Evolutionary conservation across 805 yeast species (phyloP).

Genomic region (Groenewaldozyma salmanticensis): DNA sequence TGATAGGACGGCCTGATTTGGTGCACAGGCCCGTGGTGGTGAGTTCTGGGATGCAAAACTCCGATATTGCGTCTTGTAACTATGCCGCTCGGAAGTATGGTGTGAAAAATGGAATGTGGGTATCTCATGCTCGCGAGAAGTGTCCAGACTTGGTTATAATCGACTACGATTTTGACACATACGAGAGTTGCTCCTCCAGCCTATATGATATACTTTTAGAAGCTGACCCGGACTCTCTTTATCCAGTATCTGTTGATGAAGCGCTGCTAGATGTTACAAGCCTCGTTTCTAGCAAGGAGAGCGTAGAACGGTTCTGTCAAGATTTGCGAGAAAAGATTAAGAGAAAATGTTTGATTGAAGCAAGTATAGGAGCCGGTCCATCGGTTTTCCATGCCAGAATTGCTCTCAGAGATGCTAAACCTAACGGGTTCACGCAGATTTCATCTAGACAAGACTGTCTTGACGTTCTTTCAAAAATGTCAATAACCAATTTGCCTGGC

Average conservation of each 20-base stretch:
- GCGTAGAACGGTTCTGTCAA: slow-evolving; percentile 22
- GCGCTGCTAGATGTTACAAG: slow-evolving; percentile 63
- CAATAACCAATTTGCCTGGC: slow-evolving; percentile 36
- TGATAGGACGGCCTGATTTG: slow-evolving; percentile 44
- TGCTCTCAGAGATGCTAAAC: slow-evolving; percentile 68
- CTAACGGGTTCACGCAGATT: slow-evolving; percentile 50
- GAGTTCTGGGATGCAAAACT: slow-evolving; percentile 35
- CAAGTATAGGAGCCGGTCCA: slow-evolving; percentile 69
- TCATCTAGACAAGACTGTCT: slow-evolving; percentile 20
- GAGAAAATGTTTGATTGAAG: slow-evolving; percentile 46
- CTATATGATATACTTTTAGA: slow-evolving; percentile 53
- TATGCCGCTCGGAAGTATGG: slow-evolving; percentile 77
- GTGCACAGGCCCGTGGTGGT: slow-evolving; percentile 57
- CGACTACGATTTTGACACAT: slow-evolving; percentile 65
- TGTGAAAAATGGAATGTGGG: slow-evolving; percentile 86
- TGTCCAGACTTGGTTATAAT: slow-evolving; percentile 62
- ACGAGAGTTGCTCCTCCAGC: slow-evolving; percentile 52
- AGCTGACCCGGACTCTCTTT: slow-evolving; percentile 35
- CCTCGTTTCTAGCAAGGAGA: slow-evolving; percentile 14
- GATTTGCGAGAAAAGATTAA: slow-evolving; percentile 35
- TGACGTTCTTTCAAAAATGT: slow-evolving; percentile 11
- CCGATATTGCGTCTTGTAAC: slow-evolving; percentile 90
- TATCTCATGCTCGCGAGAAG: slow-evolving; percentile 46
- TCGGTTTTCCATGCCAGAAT: slow-evolving; percentile 73
- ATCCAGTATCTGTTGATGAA: slow-evolving; percentile 89